Evolutionary conservation across 257 asterid genomes (phyloP).

Genomic region (Mentha longifolia): DNA sequence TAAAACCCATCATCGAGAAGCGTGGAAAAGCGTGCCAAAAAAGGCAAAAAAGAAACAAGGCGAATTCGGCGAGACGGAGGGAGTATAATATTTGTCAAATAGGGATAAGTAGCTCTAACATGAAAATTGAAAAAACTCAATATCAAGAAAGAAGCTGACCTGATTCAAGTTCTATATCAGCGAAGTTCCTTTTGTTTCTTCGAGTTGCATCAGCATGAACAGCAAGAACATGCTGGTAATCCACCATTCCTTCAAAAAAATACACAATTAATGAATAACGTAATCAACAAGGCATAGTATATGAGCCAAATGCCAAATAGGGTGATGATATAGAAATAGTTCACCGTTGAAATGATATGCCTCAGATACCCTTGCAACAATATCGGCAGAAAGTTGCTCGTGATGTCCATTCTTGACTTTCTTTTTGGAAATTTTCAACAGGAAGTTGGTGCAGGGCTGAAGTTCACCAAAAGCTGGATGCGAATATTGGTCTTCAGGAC

Average conservation of each 20-base stretch:
- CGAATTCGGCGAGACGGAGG: too few relatives aligned
- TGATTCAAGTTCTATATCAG: slow-evolving; percentile 66
- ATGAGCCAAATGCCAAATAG: slow-evolving; percentile 24
- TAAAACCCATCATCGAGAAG: too few relatives aligned
- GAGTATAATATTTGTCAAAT: slow-evolving; percentile 31
- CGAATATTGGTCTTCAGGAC: slow-evolving; percentile 96
- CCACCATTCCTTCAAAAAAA: slow-evolving; percentile 76
- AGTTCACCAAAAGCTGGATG: slow-evolving; percentile 86
- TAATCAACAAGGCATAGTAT: slow-evolving; percentile 11
- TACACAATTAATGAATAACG: slow-evolving; percentile 34
- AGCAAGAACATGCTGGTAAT: slow-evolving; percentile 93
- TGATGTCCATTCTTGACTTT: slow-evolving; percentile 47
- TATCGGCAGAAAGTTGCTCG: slow-evolving; percentile 66
- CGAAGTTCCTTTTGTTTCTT: slow-evolving; percentile 75
- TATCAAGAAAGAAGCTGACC: slow-evolving; percentile 49
- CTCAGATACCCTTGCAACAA: slow-evolving; percentile 72
- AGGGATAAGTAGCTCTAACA: slow-evolving; percentile 20
- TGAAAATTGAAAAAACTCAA: slow-evolving; percentile 29
- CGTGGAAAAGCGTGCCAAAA: too few relatives aligned
- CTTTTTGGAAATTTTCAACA: slow-evolving; percentile 68
- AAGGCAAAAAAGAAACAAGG: too few relatives aligned
- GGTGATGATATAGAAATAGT: slow-evolving; percentile 13
- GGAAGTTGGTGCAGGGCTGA: slow-evolving; percentile 57
- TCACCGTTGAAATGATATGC: slow-evolving; percentile 80
- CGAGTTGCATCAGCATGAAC: slow-evolving; percentile 72